These are phyloP conservation scores for Collariella sp. DNA, from an alignment of 495 filamentous ascomycete genomes.

Conservation along the genomic window DNA sequence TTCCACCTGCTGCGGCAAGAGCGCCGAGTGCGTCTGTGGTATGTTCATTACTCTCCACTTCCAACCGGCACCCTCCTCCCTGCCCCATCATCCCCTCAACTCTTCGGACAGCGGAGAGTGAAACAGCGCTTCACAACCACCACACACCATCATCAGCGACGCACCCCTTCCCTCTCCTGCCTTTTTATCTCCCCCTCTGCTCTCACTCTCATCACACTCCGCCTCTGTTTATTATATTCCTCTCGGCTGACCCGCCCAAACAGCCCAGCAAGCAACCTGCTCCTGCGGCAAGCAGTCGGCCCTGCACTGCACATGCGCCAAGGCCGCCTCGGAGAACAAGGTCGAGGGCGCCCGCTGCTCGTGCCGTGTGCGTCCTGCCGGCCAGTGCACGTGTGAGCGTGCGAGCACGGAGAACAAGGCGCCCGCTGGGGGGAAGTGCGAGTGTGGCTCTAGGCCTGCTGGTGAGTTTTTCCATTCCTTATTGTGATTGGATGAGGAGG, in stretches of 20 bases:
- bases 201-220: background rate
- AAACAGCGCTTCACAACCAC: too few relatives aligned
- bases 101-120: background rate
- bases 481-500: background rate
- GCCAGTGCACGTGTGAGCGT: conserved; percentile 75
- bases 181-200: background rate
- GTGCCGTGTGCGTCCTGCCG: conserved; percentile 66
- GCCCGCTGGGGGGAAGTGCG: conserved; percentile 43
- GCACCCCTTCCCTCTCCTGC: background rate
- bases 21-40: conserved; percentile 43
- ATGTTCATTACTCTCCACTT: conserved; percentile 13
- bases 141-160: background rate
- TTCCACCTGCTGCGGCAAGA: conserved; percentile 46
- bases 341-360: conserved; percentile 70
- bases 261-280: conserved; percentile 57
- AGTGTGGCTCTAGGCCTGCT: conserved; percentile 66
- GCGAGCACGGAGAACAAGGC: conserved; percentile 63
- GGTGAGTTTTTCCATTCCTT: conserved; percentile 39
- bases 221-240: background rate
- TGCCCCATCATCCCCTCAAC: too few relatives aligned
- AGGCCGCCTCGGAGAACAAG: conserved; percentile 65
- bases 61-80: background rate
- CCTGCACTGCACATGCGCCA: conserved; percentile 77
- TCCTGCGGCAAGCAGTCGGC: conserved; percentile 83
- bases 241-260: background rate